These are phyloP conservation scores for Neopestalotiopsis rosae DNA, from an alignment of 2,329 filamentous ascomycete genomes.

Conservation along the genomic window DNA sequence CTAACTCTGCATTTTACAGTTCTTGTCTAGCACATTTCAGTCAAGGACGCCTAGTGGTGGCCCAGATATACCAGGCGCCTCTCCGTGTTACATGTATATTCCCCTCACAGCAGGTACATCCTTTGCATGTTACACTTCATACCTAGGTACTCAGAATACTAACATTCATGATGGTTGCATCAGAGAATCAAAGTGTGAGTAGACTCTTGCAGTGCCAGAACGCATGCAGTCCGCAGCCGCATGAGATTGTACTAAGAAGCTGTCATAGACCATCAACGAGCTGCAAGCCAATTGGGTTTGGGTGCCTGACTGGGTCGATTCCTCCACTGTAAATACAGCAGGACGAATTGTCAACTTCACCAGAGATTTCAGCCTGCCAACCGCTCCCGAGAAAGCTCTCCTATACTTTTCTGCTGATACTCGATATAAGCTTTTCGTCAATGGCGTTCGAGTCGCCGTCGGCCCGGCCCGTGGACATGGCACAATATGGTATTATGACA, in stretches of 20 bases:
- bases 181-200: slow-evolving; percentile 6
- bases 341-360: slow-evolving; percentile 12
- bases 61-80: too few species aligned
- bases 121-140: background rate
- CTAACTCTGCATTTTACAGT: background rate
- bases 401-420: slow-evolving; percentile 14
- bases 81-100: too few species aligned
- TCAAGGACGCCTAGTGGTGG: background rate
- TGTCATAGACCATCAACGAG: slow-evolving; percentile 4
- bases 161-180: background rate
- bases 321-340: slow-evolving; percentile 3
- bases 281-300: slow-evolving; percentile 17
- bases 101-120: too few species aligned
- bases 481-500: slow-evolving; percentile 16
- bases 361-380: background rate
- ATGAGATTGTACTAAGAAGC: background rate
- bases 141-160: background rate
- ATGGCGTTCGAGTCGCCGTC: slow-evolving; percentile 11
- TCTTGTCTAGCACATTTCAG: background rate
- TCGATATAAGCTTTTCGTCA: slow-evolving; percentile 13
- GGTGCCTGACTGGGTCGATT: slow-evolving; percentile 15
- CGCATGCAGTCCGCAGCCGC: background rate
- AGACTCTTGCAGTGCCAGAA: background rate
- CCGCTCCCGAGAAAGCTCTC: slow-evolving; percentile 4
- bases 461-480: slow-evolving; percentile 10